A percentile compares a stretch with the other conserved stretches of the same genome.
Evolutionary conservation across 352 stramenopile species (phyloP).

Genomic region (Phytophthora foliorum): DNA sequence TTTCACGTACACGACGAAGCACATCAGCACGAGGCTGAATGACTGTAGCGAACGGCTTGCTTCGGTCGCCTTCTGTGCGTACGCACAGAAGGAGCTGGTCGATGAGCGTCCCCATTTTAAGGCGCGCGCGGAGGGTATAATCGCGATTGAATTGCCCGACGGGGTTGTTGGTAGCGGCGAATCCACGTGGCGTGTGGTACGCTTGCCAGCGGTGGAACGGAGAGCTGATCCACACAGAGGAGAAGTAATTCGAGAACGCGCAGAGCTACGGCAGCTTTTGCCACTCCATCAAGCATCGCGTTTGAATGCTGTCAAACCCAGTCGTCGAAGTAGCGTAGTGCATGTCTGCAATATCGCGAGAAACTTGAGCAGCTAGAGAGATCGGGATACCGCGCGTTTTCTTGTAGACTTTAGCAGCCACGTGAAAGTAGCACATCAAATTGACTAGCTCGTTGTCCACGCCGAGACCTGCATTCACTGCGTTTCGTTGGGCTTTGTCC

Average conservation of each 20-base stretch:
- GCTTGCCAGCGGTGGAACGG: slow-evolving; percentile 1
- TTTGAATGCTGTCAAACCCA: not conserved
- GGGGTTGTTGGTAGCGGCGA: slow-evolving; percentile 6
- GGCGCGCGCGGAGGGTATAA: not conserved
- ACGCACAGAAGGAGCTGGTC: slow-evolving; percentile 8
- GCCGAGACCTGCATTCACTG: not conserved
- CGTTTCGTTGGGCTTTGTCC: slow-evolving; percentile 6
- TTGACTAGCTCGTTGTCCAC: slow-evolving; percentile 4
- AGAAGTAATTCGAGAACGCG: slow-evolving; percentile 1
- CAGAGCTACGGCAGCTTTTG: not conserved
- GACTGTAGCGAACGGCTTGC: slow-evolving; percentile 1
- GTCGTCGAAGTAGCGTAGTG: not conserved
- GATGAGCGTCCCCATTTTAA: slow-evolving; percentile 10
- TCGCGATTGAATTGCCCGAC: slow-evolving; percentile 12
- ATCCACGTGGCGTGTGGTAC: slow-evolving; percentile 6
- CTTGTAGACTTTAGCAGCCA: slow-evolving; percentile 6
- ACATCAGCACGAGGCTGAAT: not conserved
- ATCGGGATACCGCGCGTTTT: not conserved
- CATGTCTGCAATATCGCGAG: slow-evolving; percentile 3
- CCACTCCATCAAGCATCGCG: slow-evolving; percentile 1
- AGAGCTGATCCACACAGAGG: not conserved
- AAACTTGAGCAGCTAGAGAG: not conserved
- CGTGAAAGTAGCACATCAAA: slow-evolving; percentile 14
- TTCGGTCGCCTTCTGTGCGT: not conserved
- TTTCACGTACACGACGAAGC: slow-evolving; percentile 6